Percentiles rank a stretch among this genome's conserved stretches.
Evolutionary conservation across 768 basidiomycete species (phyloP).

Genomic region (Lanmaoa pseudosensibilis): DNA sequence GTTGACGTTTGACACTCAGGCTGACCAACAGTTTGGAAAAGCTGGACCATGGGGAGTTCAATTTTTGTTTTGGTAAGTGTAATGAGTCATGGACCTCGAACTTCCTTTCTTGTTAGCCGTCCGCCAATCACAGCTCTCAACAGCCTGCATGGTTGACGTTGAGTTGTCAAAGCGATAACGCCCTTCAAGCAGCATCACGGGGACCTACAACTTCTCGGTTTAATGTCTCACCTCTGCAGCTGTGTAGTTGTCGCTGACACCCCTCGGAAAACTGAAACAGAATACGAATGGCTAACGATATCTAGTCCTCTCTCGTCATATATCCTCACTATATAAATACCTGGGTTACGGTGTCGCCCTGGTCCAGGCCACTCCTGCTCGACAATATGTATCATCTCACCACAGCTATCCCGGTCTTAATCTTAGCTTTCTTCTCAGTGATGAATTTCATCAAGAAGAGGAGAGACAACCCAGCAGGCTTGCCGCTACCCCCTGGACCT

Average conservation of each 20-base stretch:
- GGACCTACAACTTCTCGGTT: too few species aligned
- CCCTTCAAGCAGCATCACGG: too few species aligned
- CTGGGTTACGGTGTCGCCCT: neutral
- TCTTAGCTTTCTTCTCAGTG: slow-evolving; percentile 1
- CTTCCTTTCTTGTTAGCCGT: too few species aligned
- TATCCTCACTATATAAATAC: slow-evolving; percentile 1
- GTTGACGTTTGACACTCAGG: too few species aligned
- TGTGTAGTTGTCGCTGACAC: neutral
- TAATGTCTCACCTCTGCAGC: slow-evolving; percentile 9
- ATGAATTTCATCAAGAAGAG: slow-evolving; percentile 4
- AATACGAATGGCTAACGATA: neutral
- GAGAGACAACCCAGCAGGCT: slow-evolving; percentile 17
- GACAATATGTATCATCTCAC: slow-evolving; percentile 7
- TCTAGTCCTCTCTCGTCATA: neutral
- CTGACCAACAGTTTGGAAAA: too few species aligned
- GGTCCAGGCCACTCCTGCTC: neutral
- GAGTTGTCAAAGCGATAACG: too few species aligned
- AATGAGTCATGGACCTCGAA: too few species aligned
- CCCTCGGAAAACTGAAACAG: slow-evolving; percentile 14
- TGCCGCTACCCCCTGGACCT: slow-evolving; percentile 43
- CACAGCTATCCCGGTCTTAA: neutral
- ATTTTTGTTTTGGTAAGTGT: too few species aligned
- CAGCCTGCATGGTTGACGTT: too few species aligned
- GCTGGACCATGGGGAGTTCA: too few species aligned
- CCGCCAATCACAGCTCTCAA: too few species aligned